Percentiles rank a stretch among this genome's conserved stretches.
These are phyloP conservation scores for Mrakiaceae sp. DNA, from an alignment of 1,284 basidiomycete species.

Conservation along the genomic window DNA sequence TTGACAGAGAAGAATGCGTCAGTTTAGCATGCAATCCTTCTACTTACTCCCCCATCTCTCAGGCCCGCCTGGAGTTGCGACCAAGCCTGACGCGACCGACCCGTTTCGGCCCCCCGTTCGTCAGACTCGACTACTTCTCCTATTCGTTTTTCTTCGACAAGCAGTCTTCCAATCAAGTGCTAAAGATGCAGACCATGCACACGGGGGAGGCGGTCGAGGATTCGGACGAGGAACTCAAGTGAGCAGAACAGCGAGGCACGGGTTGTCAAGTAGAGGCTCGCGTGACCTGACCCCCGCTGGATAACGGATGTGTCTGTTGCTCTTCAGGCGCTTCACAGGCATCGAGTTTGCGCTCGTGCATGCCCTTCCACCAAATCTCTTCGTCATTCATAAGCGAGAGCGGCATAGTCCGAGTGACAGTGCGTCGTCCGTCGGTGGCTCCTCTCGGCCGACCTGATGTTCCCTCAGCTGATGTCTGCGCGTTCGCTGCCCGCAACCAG, in stretches of 20 bases:
- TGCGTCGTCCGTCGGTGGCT: constrained; percentile 31
- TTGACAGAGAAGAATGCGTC: too few relatives aligned
- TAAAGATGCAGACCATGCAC: constrained; percentile 79
- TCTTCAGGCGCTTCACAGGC: constrained; percentile 59
- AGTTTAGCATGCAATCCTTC: too few relatives aligned
- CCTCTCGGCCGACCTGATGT: background rate
- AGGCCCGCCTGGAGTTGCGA: too few relatives aligned
- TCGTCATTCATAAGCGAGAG: constrained; percentile 75
- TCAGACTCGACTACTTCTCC: constrained; percentile 62
- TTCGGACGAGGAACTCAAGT: constrained; percentile 70
- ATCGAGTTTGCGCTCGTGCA: constrained; percentile 71
- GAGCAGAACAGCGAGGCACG: constrained; percentile 20
- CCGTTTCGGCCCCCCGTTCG: background rate
- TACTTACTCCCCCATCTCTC: too few relatives aligned
- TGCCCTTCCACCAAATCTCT: constrained; percentile 60
- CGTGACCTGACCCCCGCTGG: too few relatives aligned
- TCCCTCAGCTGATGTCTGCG: too few relatives aligned
- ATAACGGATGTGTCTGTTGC: background rate
- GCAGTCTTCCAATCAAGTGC: constrained; percentile 73
- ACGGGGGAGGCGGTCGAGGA: constrained; percentile 49
- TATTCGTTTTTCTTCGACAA: constrained; percentile 82
- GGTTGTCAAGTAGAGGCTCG: too few relatives aligned
- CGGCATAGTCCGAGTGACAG: constrained; percentile 67
- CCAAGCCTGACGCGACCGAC: background rate
- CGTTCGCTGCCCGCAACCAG: too few relatives aligned